phyloP scores from a whole-genome alignment of 257 asterid species.

The Fraxinus excelsior region DNA sequence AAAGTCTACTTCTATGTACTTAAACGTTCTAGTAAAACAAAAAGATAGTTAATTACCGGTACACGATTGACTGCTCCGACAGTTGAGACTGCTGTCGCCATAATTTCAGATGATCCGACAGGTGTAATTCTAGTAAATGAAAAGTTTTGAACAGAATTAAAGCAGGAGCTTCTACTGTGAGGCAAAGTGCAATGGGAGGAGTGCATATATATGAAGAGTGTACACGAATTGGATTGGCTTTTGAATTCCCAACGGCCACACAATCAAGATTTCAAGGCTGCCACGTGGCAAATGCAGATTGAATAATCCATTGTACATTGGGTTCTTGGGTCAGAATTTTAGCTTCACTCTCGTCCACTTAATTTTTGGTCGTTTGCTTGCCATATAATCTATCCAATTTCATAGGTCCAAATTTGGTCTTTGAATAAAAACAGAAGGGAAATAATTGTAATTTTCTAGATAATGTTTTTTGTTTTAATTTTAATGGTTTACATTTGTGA shows the following conservation, averaged over 20 bases:
- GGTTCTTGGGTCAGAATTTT: slow-evolving; percentile 28
- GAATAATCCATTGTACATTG: neutral
- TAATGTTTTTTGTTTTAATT: neutral
- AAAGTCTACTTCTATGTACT: neutral
- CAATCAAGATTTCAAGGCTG: slow-evolving; percentile 35
- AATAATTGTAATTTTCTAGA: neutral
- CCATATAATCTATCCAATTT: slow-evolving; percentile 11
- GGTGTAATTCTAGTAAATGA: neutral
- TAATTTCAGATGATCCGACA: neutral
- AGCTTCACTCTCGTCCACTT: slow-evolving; percentile 38
- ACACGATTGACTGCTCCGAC: slow-evolving; percentile 39
- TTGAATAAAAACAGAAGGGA: slow-evolving; percentile 10
- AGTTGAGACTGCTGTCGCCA: slow-evolving; percentile 39
- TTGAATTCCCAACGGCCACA: slow-evolving; percentile 37
- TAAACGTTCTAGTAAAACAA: neutral
- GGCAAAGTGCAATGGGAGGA: neutral
- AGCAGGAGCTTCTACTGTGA: neutral
- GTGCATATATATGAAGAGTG: slow-evolving; percentile 22
- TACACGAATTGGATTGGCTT: slow-evolving; percentile 32
- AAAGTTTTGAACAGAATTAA: neutral
- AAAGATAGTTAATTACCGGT: slow-evolving; percentile 16
- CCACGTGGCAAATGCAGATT: slow-evolving; percentile 32
- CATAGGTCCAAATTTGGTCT: slow-evolving; percentile 21
- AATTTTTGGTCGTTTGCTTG: slow-evolving; percentile 8
- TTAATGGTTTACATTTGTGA: slow-evolving; percentile 38